phyloP scores from a whole-genome alignment of 2,329 filamentous ascomycete genomes.

The Arachnopeziza araneosa region DNA sequence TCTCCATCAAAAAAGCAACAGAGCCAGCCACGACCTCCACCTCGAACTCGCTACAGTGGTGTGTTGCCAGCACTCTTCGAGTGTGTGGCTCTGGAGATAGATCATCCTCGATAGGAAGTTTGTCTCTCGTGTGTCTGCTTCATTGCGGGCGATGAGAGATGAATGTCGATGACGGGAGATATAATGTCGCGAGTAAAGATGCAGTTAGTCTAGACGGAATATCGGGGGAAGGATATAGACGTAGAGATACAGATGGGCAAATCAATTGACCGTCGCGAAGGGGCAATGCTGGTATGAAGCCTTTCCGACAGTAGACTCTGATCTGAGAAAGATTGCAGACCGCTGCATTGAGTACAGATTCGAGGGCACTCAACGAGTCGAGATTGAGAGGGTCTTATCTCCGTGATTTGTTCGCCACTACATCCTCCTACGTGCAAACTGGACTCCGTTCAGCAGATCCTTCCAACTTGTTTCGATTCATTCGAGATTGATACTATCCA shows the following conservation, averaged over 20 bases:
- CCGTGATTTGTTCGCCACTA: no score
- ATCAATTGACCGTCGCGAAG: no score
- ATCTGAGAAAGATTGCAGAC: no score
- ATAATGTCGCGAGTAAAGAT: conserved; percentile 21
- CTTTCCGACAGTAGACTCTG: no score
- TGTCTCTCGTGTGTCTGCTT: conserved; percentile 64
- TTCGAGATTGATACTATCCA: no score
- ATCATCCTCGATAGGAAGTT: conserved; percentile 62
- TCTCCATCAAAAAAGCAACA: conserved; percentile 47
- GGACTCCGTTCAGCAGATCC: no score
- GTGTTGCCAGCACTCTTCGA: conserved; percentile 58
- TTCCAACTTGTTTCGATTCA: no score
- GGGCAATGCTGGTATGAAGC: no score
- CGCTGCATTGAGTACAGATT: no score
- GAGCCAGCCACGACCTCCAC: conserved; percentile 67
- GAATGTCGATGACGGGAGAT: conserved; percentile 70
- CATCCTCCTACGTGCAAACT: no score
- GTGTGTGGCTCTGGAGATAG: conserved; percentile 60
- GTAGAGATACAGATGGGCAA: neutral
- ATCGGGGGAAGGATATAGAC: neutral
- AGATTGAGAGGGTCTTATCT: no score
- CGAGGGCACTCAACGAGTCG: no score
- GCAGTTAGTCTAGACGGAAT: neutral
- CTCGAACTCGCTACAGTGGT: conserved; percentile 51
- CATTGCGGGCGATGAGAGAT: conserved; percentile 62